A percentile compares a stretch with the other conserved stretches of the same genome.
Evolutionary conservation across 768 basidiomycete genomes (phyloP).

Genomic region (Termitomyces sp.): DNA sequence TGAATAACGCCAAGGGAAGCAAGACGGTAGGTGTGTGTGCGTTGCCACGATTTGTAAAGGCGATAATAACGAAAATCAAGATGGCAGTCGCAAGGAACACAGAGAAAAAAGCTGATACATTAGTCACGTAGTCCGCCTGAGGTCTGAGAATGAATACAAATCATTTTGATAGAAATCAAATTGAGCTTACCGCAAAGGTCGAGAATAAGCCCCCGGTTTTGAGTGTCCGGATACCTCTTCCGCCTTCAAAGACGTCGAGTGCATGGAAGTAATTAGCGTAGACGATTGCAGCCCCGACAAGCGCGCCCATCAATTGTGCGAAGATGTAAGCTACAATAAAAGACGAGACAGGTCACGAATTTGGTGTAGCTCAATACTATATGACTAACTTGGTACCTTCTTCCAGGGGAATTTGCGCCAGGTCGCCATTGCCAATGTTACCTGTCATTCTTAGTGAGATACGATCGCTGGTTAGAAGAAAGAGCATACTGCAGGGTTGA

Average conservation of each 20-base stretch:
- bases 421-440: slow-evolving; percentile 61
- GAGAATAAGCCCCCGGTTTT: slow-evolving; percentile 54
- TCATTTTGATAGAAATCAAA: background rate
- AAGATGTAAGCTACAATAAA: slow-evolving; percentile 41
- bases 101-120: slow-evolving; percentile 38
- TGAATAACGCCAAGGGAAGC: slow-evolving; percentile 56
- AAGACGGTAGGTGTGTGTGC: slow-evolving; percentile 45
- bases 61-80: slow-evolving; percentile 54
- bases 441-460: slow-evolving; percentile 26
- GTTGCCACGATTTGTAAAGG: slow-evolving; percentile 53
- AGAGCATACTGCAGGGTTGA: slow-evolving; percentile 32
- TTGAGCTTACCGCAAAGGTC: slow-evolving; percentile 52
- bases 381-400: slow-evolving; percentile 52
- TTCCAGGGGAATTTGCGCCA: slow-evolving; percentile 68
- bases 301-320: slow-evolving; percentile 60
- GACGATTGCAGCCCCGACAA: slow-evolving; percentile 53
- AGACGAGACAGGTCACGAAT: background rate
- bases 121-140: slow-evolving; percentile 30
- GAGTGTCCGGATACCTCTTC: slow-evolving; percentile 48
- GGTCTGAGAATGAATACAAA: background rate
- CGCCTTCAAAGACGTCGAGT: slow-evolving; percentile 62
- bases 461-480: background rate
- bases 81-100: slow-evolving; percentile 62
- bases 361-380: too few species aligned
- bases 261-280: slow-evolving; percentile 71